Conservation (phyloP, 2,329 filamentous ascomycete genomes). For the Albifimbria verrucaria region DNA sequence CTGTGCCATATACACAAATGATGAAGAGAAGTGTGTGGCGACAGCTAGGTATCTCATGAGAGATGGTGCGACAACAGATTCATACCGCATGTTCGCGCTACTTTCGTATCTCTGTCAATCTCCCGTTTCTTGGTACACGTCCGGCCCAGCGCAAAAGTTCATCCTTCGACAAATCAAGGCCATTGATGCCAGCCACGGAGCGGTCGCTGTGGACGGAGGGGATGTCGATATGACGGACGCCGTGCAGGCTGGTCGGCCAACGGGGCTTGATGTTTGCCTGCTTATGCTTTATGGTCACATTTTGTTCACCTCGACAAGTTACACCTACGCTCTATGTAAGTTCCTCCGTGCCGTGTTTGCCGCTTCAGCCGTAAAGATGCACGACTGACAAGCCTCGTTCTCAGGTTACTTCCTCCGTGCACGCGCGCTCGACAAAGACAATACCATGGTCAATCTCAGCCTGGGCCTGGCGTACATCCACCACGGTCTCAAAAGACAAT, state of each 20-base stretch:
- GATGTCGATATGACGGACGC: slow-evolving; percentile 10
- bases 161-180: slow-evolving; percentile 87
- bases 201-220: slow-evolving; percentile 25
- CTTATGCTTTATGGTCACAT: slow-evolving; percentile 90
- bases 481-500: slow-evolving; percentile 83
- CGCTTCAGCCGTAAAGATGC: slow-evolving; percentile 3
- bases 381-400: neutral
- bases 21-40: slow-evolving; percentile 71
- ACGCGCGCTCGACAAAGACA: slow-evolving; percentile 68
- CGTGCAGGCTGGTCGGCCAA: neutral
- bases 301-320: slow-evolving; percentile 77
- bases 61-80: slow-evolving; percentile 75
- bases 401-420: slow-evolving; percentile 79
- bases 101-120: slow-evolving; percentile 75
- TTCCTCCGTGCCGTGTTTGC: neutral
- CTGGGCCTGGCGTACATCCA: slow-evolving; percentile 85
- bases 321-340: slow-evolving; percentile 73
- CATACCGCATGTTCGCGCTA: slow-evolving; percentile 78
- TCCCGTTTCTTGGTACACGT: slow-evolving; percentile 71
- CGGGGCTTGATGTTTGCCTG: slow-evolving; percentile 68
- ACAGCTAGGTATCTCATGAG: slow-evolving; percentile 82
- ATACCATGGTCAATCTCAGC: slow-evolving; percentile 75
- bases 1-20: slow-evolving; percentile 77
- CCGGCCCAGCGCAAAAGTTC: slow-evolving; percentile 83
- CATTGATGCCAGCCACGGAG: slow-evolving; percentile 65